These are phyloP conservation scores for Verticillium albo-atrum DNA, from an alignment of 2,329 filamentous ascomycete species.

Conservation along the genomic window DNA sequence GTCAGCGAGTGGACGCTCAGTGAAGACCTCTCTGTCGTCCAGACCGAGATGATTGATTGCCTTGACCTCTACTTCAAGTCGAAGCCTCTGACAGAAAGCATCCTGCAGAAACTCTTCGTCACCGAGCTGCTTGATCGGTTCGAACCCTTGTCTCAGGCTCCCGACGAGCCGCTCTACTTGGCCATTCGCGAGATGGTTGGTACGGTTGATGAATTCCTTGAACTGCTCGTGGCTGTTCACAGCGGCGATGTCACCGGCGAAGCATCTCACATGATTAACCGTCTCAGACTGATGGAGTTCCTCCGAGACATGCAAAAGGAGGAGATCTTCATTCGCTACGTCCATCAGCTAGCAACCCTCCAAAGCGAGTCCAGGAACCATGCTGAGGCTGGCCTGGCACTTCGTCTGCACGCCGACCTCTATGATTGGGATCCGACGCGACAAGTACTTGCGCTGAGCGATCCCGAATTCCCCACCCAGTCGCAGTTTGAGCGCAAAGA, in stretches of 20 bases:
- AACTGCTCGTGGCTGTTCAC: conserved; percentile 86
- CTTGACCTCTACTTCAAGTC: conserved; percentile 87
- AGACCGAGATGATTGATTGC: conserved; percentile 95
- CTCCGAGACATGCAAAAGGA: conserved; percentile 95
- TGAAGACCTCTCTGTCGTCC: conserved; percentile 84
- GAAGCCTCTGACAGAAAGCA: conserved; percentile 80
- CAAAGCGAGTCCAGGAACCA: conserved; percentile 74
- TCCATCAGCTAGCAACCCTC: conserved; percentile 80
- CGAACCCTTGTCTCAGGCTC: conserved; percentile 59
- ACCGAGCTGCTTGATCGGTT: conserved; percentile 80
- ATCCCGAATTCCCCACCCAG: conserved; percentile 77
- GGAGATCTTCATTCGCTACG: conserved; percentile 93
- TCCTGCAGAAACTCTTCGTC: conserved; percentile 90
- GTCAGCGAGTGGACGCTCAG: conserved; percentile 97
- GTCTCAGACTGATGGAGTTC: conserved; percentile 90
- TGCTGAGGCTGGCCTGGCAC: conserved; percentile 82
- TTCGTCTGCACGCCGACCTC: conserved; percentile 86
- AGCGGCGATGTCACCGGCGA: conserved; percentile 70
- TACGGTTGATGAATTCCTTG: conserved; percentile 85
- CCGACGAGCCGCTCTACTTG: conserved; percentile 68
- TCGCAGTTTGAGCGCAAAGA: conserved; percentile 91
- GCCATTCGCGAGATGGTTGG: conserved; percentile 75
- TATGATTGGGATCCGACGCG: conserved; percentile 83
- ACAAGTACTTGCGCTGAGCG: conserved; percentile 60
- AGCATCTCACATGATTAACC: conserved; percentile 80